Conservation (phyloP, 202 grass and related monocot genomes). For the Panicum hallii region DNA sequence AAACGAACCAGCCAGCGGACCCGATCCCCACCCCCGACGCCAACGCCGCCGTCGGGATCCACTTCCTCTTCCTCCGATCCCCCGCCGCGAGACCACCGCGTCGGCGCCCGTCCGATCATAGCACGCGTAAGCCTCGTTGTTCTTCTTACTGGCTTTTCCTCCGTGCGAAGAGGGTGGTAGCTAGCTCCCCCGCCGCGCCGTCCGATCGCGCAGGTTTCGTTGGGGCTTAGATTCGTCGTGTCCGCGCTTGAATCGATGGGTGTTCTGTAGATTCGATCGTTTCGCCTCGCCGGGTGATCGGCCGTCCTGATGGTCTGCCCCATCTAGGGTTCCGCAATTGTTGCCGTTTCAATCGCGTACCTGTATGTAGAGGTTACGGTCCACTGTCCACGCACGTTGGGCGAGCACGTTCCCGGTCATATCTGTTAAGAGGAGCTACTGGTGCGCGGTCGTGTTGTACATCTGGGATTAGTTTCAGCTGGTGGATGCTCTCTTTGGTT, state of each 20-base stretch:
- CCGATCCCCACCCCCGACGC: constrained; percentile 16
- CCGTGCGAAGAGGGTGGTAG: neutral
- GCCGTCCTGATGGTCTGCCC: neutral
- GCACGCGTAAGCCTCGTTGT: neutral
- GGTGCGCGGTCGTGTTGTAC: neutral
- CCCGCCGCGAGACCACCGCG: neutral
- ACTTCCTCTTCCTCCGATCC: neutral
- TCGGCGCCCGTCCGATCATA: neutral
- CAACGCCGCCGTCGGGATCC: neutral
- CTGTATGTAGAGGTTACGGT: neutral
- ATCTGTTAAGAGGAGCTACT: neutral
- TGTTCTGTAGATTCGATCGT: neutral
- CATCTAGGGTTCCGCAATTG: constrained; percentile 36
- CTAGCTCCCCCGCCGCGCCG: neutral
- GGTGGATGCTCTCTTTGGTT: neutral
- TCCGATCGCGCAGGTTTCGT: neutral
- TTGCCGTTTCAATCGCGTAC: neutral
- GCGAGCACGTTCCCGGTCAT: neutral
- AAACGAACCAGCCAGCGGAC: neutral
- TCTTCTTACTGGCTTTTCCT: neutral
- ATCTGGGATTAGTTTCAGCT: constrained; percentile 1
- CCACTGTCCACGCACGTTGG: neutral
- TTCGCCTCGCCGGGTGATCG: neutral
- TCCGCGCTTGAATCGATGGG: neutral
- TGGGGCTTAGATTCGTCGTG: neutral